Percentiles rank a stretch among this genome's conserved stretches.
phyloP scores from a whole-genome alignment of 225 moss, liverwort and hornwort genomes.

The Physcomitrellopsis africana region DNA sequence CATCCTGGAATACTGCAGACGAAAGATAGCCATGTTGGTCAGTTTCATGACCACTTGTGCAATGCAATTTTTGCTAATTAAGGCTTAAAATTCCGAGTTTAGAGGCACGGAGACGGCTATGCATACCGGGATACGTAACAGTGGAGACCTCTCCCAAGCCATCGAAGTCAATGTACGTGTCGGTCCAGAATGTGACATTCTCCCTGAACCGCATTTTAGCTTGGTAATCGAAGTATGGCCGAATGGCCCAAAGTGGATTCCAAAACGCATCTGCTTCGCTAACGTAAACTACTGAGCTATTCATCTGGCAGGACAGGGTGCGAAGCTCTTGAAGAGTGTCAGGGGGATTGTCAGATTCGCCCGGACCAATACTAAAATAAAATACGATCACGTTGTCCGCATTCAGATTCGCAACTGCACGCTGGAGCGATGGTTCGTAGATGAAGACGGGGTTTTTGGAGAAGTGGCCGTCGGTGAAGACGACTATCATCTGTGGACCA shows the following conservation, averaged over 20 bases:
- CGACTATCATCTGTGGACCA: constrained; percentile 39
- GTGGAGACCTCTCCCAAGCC: constrained; percentile 52
- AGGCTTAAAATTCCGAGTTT: background rate
- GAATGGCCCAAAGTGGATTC: constrained; percentile 61
- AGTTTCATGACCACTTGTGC: background rate
- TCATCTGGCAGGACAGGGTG: constrained; percentile 44
- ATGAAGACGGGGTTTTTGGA: constrained; percentile 10
- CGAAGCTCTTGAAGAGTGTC: constrained; percentile 45
- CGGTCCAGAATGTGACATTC: constrained; percentile 51
- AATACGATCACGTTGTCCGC: constrained; percentile 34
- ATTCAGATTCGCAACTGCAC: constrained; percentile 31
- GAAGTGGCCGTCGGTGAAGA: constrained; percentile 48
- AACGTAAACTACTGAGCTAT: constrained; percentile 44
- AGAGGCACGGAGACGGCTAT: background rate
- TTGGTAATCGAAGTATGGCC: constrained; percentile 55
- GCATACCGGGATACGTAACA: constrained; percentile 42
- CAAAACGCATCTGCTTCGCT: constrained; percentile 37
- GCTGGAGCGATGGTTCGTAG: constrained; percentile 22
- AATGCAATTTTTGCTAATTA: no score
- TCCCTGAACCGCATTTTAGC: constrained; percentile 34
- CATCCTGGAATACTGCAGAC: constrained; percentile 42
- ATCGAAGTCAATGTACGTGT: constrained; percentile 42
- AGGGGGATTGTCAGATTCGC: constrained; percentile 33
- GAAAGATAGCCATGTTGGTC: background rate
- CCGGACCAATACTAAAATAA: constrained; percentile 49